Percentiles rank a stretch among this genome's conserved stretches.
Conservation (phyloP, 225 moss, liverwort and hornwort genomes). For the Rhytidiadelphus loreus region DNA sequence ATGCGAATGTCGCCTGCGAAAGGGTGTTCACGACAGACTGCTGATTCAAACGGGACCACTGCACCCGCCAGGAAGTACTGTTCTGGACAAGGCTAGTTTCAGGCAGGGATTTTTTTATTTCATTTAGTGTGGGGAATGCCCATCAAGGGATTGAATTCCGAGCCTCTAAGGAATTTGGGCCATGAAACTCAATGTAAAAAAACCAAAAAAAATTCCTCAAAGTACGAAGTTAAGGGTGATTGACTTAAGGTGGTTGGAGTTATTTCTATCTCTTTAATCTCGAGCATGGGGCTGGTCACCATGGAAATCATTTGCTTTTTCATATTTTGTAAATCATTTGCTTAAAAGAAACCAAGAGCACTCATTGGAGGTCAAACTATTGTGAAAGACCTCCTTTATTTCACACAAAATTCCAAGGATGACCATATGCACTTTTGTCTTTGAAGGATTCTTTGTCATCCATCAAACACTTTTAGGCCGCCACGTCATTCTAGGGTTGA, state of each 20-base stretch:
- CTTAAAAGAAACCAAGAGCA: neutral
- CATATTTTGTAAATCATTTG: rapidly evolving
- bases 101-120: neutral
- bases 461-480: rapidly evolving
- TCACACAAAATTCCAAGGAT: neutral
- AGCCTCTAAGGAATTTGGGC: neutral
- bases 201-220: too few species aligned
- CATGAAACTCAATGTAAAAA: neutral
- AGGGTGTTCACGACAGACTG: neutral
- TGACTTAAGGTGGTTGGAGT: too few species aligned
- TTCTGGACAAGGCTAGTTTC: too few species aligned
- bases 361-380: neutral
- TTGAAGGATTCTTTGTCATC: neutral
- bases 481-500: rapidly evolving
- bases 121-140: neutral
- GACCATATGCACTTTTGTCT: neutral
- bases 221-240: too few species aligned
- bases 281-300: rapidly evolving
- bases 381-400: neutral
- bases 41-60: neutral
- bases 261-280: too few species aligned
- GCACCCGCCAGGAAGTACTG: neutral
- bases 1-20: neutral
- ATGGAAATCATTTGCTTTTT: rapidly evolving
- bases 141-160: neutral